A percentile compares a stretch with the other conserved stretches of the same genome.
phyloP scores from a whole-genome alignment of 495 filamentous ascomycete genomes.

The Xanthoparmelia taractica region DNA sequence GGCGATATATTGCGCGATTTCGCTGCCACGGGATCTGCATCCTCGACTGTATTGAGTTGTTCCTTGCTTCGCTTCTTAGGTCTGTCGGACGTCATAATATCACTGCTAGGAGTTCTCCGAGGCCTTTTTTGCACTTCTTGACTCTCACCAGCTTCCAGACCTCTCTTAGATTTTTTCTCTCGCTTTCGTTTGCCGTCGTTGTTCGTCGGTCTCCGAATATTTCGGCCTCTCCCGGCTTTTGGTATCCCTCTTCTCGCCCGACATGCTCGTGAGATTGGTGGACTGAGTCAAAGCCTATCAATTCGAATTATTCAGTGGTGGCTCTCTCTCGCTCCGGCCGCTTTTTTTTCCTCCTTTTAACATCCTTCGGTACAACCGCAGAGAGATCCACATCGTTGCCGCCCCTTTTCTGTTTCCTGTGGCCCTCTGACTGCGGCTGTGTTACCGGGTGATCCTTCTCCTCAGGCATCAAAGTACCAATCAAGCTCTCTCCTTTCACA shows the following conservation, averaged over 20 bases:
- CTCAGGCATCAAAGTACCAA: constrained; percentile 52
- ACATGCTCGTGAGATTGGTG: not conserved
- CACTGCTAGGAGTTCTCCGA: not conserved
- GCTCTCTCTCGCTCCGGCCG: not conserved
- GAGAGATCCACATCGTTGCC: not conserved
- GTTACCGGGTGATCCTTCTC: constrained; percentile 1
- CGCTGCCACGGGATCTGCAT: not conserved
- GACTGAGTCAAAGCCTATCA: not conserved
- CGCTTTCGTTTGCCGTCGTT: not conserved
- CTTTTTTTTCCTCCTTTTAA: not conserved
- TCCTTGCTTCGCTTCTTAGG: not conserved
- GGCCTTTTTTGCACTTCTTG: not conserved
- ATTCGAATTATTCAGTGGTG: not conserved
- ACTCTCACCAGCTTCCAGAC: not conserved
- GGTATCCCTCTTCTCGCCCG: not conserved
- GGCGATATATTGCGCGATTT: not conserved
- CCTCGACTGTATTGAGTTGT: not conserved
- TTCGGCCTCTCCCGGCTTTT: not conserved
- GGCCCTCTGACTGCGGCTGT: not conserved
- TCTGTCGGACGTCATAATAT: not conserved
- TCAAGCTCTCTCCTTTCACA: constrained; percentile 62
- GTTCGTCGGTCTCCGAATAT: not conserved
- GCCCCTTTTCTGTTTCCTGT: not conserved
- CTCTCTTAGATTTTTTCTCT: not conserved
- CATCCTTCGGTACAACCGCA: not conserved